phyloP scores from a whole-genome alignment of 2,329 filamentous ascomycete species.

The Clarireedia homoeocarpa region DNA sequence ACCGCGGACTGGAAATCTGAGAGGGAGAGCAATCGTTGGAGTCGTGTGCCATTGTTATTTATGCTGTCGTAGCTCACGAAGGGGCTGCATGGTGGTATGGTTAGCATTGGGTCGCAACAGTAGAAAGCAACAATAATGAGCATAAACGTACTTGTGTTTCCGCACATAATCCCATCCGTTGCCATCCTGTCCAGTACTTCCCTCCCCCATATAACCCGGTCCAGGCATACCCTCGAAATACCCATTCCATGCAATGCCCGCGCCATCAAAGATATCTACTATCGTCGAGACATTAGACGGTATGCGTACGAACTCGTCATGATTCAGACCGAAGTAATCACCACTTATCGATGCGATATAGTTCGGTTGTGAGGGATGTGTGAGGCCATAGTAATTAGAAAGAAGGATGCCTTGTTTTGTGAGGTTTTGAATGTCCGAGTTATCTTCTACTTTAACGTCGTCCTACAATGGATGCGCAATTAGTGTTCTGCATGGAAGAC shows the following conservation, averaged over 20 bases:
- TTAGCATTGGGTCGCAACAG: slow-evolving; percentile 5
- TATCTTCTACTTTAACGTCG: slow-evolving; percentile 34
- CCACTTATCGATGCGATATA: slow-evolving; percentile 39
- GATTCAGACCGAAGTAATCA: slow-evolving; percentile 41
- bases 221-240: slow-evolving; percentile 40
- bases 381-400: slow-evolving; percentile 39
- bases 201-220: slow-evolving; percentile 39
- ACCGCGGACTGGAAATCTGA: slow-evolving; percentile 53
- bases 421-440: slow-evolving; percentile 35
- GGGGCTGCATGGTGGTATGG: slow-evolving; percentile 16
- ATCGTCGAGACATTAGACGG: slow-evolving; percentile 39
- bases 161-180: slow-evolving; percentile 30
- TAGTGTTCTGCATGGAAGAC: too few species aligned
- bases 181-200: slow-evolving; percentile 30
- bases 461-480: slow-evolving; percentile 29
- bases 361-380: slow-evolving; percentile 40
- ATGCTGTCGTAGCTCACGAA: slow-evolving; percentile 47
- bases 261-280: slow-evolving; percentile 38
- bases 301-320: slow-evolving; percentile 37
- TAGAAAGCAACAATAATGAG: not conserved
- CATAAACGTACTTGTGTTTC: slow-evolving; percentile 26
- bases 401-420: slow-evolving; percentile 38
- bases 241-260: slow-evolving; percentile 35
- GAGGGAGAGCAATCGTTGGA: slow-evolving; percentile 55
- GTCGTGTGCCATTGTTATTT: slow-evolving; percentile 40